Evolutionary conservation across 1,284 basidiomycete genomes (phyloP).

Genomic region (Austropuccinia psidii): DNA sequence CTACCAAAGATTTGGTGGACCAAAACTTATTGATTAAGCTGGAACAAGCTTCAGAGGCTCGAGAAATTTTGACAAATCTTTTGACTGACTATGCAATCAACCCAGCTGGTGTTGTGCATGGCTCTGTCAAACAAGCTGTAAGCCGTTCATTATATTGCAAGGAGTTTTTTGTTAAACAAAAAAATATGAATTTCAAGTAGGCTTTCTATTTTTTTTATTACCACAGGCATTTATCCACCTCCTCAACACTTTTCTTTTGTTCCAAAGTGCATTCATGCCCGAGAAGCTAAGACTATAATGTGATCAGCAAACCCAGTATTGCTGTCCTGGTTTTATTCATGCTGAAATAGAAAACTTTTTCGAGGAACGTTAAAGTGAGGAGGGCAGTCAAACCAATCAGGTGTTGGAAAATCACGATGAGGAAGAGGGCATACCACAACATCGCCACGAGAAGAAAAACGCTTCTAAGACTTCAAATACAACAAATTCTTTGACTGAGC

Average conservation of each 20-base stretch:
- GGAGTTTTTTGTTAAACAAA: not conserved
- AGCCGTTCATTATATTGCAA: not conserved
- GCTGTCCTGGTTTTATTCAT: constrained; percentile 42
- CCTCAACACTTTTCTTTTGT: constrained; percentile 32
- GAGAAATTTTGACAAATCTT: constrained; percentile 17
- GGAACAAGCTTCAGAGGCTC: not conserved
- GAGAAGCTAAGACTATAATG: constrained; percentile 40
- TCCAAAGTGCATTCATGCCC: constrained; percentile 22
- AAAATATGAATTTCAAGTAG: too few species aligned
- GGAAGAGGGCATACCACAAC: too few species aligned
- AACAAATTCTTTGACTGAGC: too few species aligned
- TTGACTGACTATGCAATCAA: not conserved
- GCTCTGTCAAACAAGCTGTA: constrained; percentile 13
- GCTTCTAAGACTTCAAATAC: too few species aligned
- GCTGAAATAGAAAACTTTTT: constrained; percentile 42
- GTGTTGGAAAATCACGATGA: constrained; percentile 29
- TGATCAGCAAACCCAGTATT: constrained; percentile 41
- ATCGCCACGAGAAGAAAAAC: too few species aligned
- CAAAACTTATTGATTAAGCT: not conserved
- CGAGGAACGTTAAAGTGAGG: not conserved
- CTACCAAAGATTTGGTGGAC: not conserved
- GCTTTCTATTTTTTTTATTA: too few species aligned
- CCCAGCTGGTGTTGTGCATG: not conserved
- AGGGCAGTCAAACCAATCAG: not conserved
- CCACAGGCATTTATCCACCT: constrained; percentile 35